Evolutionary conservation across 2,329 filamentous ascomycete genomes (phyloP).

Genomic region (Diaporthe vexans): DNA sequence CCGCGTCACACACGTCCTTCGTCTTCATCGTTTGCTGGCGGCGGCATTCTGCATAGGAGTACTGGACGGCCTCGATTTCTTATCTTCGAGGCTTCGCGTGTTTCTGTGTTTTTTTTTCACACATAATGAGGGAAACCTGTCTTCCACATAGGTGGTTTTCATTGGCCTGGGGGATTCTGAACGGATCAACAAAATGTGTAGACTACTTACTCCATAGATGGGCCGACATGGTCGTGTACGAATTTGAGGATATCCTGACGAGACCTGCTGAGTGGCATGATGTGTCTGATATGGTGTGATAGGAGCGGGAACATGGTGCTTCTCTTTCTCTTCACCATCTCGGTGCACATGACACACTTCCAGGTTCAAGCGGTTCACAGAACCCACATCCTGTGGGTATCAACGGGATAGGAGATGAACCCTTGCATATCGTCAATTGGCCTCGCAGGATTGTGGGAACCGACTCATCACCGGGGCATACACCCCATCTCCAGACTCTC

Average conservation of each 20-base stretch:
- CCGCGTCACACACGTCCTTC: background rate
- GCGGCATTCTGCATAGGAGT: conserved; percentile 39
- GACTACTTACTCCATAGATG: conserved; percentile 27
- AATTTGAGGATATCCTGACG: conserved; percentile 22
- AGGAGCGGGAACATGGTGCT: too few species aligned
- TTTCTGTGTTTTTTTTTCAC: background rate
- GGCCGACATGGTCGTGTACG: conserved; percentile 25
- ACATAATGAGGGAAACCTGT: conserved; percentile 4
- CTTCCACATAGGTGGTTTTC: background rate
- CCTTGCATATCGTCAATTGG: too few species aligned
- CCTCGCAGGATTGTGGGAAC: too few species aligned
- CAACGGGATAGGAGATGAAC: too few species aligned
- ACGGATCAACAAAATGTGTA: conserved; percentile 17
- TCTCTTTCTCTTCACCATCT: too few species aligned
- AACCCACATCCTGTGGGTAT: too few species aligned
- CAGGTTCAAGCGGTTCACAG: too few species aligned
- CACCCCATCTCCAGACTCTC: too few species aligned
- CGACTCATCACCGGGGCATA: too few species aligned
- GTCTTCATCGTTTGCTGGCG: conserved; percentile 3
- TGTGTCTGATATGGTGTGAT: background rate
- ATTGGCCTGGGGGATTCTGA: background rate
- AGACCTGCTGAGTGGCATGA: too few species aligned
- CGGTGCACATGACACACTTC: too few species aligned
- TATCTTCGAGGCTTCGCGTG: background rate
- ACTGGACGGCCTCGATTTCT: conserved; percentile 10